Evolutionary conservation across 306 rosid species (phyloP).

Genomic region (Malus asiatica): DNA sequence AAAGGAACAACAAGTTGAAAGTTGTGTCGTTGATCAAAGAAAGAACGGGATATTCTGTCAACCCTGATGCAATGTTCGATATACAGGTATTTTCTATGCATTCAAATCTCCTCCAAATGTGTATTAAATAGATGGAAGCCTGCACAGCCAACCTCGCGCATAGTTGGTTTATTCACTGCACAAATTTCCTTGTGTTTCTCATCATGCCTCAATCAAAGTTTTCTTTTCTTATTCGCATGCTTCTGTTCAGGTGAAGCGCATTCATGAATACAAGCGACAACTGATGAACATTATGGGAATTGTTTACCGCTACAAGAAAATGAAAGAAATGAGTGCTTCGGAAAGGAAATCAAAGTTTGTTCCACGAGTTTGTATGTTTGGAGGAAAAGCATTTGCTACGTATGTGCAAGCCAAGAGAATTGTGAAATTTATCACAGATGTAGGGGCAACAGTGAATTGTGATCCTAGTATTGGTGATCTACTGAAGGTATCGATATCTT

Average conservation of each 20-base stretch:
- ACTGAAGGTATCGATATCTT: constrained; percentile 55
- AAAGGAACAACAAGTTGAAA: constrained; percentile 75
- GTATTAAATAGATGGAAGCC: not conserved
- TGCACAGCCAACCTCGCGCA: not conserved
- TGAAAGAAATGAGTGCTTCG: constrained; percentile 82
- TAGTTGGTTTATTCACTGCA: not conserved
- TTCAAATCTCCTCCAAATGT: not conserved
- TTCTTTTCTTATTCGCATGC: not conserved
- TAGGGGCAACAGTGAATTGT: constrained; percentile 69
- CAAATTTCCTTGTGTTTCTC: not conserved
- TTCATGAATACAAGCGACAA: constrained; percentile 96
- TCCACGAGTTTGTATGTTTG: constrained; percentile 96
- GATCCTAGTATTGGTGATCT: constrained; percentile 96
- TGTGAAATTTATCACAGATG: constrained; percentile 94
- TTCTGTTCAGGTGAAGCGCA: constrained; percentile 81
- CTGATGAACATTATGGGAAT: constrained; percentile 82
- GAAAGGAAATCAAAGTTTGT: constrained; percentile 64
- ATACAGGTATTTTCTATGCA: constrained; percentile 59
- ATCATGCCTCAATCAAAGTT: not conserved
- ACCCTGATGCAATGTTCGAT: constrained; percentile 91
- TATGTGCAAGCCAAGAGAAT: constrained; percentile 97
- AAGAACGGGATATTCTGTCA: constrained; percentile 83
- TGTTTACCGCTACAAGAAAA: constrained; percentile 91
- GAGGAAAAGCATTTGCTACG: constrained; percentile 94
- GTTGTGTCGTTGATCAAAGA: constrained; percentile 66